Base-by-base conservation (phyloP, 257 asterid genomes). In the Solanum appendiculatum region DNA sequence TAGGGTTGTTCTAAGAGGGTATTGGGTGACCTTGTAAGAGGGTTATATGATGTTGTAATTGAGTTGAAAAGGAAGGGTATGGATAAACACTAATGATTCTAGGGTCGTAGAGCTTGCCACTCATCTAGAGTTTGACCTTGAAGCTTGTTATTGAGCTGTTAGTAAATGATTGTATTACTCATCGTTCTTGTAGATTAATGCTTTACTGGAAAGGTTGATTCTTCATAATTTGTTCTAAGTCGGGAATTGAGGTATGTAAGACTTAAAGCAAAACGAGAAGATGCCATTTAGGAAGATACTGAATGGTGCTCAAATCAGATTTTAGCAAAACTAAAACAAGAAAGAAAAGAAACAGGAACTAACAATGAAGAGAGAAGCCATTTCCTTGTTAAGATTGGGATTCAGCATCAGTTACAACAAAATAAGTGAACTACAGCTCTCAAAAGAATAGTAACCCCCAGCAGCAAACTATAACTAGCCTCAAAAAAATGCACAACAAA, bases 401-500 rank as follows among this genome's bases (percentile, higher is more conserved):
- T 78, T 78, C 85, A 46, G 85, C 66, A 80, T 10, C 42, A 46
- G 40, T 80, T 86, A 80, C 89, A 87, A 86, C 88, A 87, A n/a
- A 6, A 72, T 2, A 68, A 44, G 85, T 72, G 46, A 73, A 78
- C 87, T 84, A 29, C 31, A 69, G 39, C 83, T 73, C 63, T 86
- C 36, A 88, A 87, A 39, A 39, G 66, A 87, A 88, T 54, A 33
- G 86, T 73, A 39, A 54, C 31, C 37, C 39, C n/a, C 75, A 42
- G 36, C 5, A 33, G 37, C 73, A 73, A 21, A 86, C 83, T 81
- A 58, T 78, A 85, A 23, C 86, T 84, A 88, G 63, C 73, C 88
- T 88, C 69, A 48, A 86, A 82, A 75, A 88, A 89, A 31, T 75
- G 87, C 86, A 86, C 73, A 86, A 73, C 85, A 29, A 46, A 46